Conservation (phyloP, 2,329 filamentous ascomycete species). For the Aspergillus sergii region DNA sequence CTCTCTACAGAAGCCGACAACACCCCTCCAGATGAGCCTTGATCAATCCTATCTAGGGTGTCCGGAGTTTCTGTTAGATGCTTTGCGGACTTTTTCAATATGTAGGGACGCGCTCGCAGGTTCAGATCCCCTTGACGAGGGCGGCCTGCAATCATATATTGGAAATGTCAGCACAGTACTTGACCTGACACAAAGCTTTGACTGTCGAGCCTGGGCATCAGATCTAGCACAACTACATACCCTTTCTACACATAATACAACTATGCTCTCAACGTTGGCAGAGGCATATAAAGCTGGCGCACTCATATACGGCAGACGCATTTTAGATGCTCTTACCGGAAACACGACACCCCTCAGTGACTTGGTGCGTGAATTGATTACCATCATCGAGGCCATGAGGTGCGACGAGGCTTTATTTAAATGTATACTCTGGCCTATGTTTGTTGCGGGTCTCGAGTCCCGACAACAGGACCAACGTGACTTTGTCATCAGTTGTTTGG, state of each 20-base stretch:
- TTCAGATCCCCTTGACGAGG: not conserved
- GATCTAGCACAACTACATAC: not conserved
- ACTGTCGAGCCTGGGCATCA: slow-evolving; percentile 7
- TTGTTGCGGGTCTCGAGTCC: slow-evolving; percentile 24
- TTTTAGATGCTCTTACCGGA: slow-evolving; percentile 5
- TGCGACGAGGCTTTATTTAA: slow-evolving; percentile 19
- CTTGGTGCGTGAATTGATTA: slow-evolving; percentile 10
- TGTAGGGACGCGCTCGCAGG: slow-evolving; percentile 7
- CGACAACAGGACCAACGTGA: slow-evolving; percentile 1
- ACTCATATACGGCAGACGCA: slow-evolving; percentile 17
- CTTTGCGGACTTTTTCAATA: slow-evolving; percentile 15
- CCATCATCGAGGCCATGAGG: slow-evolving; percentile 9
- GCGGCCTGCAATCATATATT: not conserved
- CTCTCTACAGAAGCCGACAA: not conserved
- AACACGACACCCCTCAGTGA: not conserved
- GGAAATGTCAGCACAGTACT: not conserved
- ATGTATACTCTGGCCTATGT: slow-evolving; percentile 26
- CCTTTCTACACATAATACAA: not conserved
- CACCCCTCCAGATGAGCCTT: not conserved
- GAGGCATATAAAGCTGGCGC: slow-evolving; percentile 19
- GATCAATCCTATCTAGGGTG: slow-evolving; percentile 19
- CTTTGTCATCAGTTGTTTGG: slow-evolving; percentile 9
- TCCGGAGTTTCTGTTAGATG: slow-evolving; percentile 10
- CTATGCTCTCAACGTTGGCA: slow-evolving; percentile 3
- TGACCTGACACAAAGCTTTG: slow-evolving; percentile 1